These are phyloP conservation scores for Psilocybe cyanescens DNA, from an alignment of 768 basidiomycete species.

Conservation along the genomic window DNA sequence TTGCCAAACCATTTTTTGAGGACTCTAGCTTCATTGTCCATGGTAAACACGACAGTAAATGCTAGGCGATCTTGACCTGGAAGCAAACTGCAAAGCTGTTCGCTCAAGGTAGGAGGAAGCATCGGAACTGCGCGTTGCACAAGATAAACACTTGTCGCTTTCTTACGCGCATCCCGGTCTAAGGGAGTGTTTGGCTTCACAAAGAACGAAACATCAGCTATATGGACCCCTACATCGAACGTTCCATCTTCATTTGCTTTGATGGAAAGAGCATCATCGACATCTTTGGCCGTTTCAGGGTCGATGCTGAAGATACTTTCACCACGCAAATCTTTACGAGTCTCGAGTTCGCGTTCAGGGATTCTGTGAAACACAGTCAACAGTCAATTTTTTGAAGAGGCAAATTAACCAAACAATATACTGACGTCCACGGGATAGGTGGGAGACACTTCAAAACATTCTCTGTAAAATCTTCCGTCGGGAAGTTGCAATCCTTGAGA, in stretches of 20 bases:
- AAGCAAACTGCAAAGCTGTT: constrained; percentile 89
- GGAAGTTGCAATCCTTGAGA: constrained; percentile 99
- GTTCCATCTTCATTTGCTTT: constrained; percentile 90
- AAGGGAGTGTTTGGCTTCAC: constrained; percentile 95
- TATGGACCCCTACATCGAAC: constrained; percentile 92
- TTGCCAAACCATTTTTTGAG: constrained; percentile 92
- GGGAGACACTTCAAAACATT: constrained; percentile 95
- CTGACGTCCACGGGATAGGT: constrained; percentile 92
- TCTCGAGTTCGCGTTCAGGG: constrained; percentile 86
- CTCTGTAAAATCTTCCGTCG: constrained; percentile 95
- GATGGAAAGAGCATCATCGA: constrained; percentile 95
- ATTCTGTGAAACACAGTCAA: constrained; percentile 48
- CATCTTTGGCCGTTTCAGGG: constrained; percentile 84
- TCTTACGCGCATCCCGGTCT: constrained; percentile 96
- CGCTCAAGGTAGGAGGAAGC: constrained; percentile 92
- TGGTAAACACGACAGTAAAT: constrained; percentile 88
- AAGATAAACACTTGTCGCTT: constrained; percentile 96
- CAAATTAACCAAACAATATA: constrained; percentile 14
- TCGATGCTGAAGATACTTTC: constrained; percentile 95
- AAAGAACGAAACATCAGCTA: constrained; percentile 96
- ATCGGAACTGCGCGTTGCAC: constrained; percentile 96
- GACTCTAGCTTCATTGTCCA: constrained; percentile 81
- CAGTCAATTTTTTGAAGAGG: constrained; percentile 12
- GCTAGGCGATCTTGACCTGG: constrained; percentile 90
- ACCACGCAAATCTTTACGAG: constrained; percentile 84